Conservation (phyloP, 108 stramenopile genomes). For the Pseudonitzschia multiseries region DNA sequence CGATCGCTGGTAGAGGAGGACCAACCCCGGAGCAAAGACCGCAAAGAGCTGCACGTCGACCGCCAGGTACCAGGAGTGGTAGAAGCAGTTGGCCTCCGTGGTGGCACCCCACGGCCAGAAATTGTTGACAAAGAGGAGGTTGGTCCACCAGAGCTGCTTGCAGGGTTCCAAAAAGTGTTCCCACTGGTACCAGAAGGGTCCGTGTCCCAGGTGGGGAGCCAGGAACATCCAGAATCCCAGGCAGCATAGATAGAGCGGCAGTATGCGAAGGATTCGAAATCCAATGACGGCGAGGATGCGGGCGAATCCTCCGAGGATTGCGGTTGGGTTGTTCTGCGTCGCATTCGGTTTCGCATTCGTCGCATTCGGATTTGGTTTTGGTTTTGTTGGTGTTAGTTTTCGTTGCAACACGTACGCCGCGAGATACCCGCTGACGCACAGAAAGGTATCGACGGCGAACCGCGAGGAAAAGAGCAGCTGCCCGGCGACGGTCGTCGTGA, state of each 20-base stretch:
- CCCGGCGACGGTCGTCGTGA: constrained; percentile 42
- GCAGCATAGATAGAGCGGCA: constrained; percentile 45
- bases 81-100: constrained; percentile 55
- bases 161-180: constrained; percentile 45
- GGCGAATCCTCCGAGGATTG: not conserved
- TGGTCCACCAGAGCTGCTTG: constrained; percentile 45
- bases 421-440: constrained; percentile 56
- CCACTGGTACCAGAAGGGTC: constrained; percentile 72
- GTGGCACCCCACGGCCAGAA: constrained; percentile 45
- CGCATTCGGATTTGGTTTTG: no score
- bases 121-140: constrained; percentile 63
- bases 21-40: constrained; percentile 30
- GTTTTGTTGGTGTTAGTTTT: constrained; percentile 14
- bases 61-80: constrained; percentile 67
- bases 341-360: not conserved
- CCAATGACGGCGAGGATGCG: constrained; percentile 16
- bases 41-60: constrained; percentile 63
- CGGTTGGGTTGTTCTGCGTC: not conserved
- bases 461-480: constrained; percentile 51
- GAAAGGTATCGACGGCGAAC: constrained; percentile 62
- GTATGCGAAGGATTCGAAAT: constrained; percentile 42
- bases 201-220: constrained; percentile 45
- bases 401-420: constrained; percentile 37
- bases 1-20: constrained; percentile 28
- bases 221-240: constrained; percentile 49